Percentiles rank a stretch among this genome's conserved stretches.
Evolutionary conservation across 208 protist genomes (phyloP).

Genomic region (Leishmania martiniquensis): DNA sequence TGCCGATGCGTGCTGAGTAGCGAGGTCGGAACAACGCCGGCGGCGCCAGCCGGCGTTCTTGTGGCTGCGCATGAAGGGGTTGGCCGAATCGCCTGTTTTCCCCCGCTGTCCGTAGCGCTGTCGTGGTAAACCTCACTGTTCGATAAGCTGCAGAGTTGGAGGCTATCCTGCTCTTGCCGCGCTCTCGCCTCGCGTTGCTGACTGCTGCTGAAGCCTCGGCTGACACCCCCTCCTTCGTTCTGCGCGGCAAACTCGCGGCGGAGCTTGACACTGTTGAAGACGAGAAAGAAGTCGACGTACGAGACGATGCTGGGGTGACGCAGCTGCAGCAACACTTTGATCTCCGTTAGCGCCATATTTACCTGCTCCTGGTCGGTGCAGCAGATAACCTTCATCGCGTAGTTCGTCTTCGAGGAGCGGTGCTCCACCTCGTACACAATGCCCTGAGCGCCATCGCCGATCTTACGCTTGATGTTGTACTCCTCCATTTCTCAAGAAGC

Average conservation of each 20-base stretch:
- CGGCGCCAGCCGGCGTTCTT: neutral
- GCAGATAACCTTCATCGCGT: slow-evolving; percentile 89
- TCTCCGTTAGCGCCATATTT: slow-evolving; percentile 84
- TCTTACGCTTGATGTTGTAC: slow-evolving; percentile 62
- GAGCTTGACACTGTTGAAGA: slow-evolving; percentile 71
- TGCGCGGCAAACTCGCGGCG: slow-evolving; percentile 45
- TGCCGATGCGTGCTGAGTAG: slow-evolving; percentile 12
- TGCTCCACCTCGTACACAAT: slow-evolving; percentile 78
- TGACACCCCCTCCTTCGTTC: slow-evolving; percentile 12
- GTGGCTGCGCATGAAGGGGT: neutral
- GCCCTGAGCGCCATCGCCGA: slow-evolving; percentile 85
- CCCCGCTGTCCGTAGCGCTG: neutral
- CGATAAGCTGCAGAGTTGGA: slow-evolving; percentile 29
- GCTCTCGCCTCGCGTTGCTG: neutral
- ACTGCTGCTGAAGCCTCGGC: no score
- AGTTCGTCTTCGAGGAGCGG: slow-evolving; percentile 42
- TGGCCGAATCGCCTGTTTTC: neutral
- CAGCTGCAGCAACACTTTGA: slow-evolving; percentile 84
- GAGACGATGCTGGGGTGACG: slow-evolving; percentile 80
- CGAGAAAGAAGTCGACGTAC: slow-evolving; percentile 90
- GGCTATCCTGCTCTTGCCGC: neutral
- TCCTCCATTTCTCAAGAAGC: slow-evolving; percentile 63
- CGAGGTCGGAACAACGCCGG: slow-evolving; percentile 10
- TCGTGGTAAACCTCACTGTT: slow-evolving; percentile 26
- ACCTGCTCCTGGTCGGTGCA: slow-evolving; percentile 66